phyloP scores from a whole-genome alignment of 1,284 basidiomycete genomes.

The Ustilago shanxiensis region DNA sequence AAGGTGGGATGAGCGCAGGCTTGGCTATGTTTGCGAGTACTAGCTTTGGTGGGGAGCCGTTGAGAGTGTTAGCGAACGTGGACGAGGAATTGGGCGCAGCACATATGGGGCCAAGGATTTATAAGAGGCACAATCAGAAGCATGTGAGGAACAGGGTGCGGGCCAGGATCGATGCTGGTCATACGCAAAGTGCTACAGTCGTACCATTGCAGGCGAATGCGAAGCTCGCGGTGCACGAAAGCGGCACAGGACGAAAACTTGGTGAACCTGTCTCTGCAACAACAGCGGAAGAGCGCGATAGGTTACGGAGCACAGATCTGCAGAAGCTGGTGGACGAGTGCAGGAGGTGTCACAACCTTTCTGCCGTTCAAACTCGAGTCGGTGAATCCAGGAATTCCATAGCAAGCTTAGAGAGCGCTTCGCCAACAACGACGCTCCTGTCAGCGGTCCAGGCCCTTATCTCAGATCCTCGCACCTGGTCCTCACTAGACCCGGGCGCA shows the following conservation, averaged over 20 bases:
- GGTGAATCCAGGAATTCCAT: too few species aligned
- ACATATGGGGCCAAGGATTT: conserved; percentile 52
- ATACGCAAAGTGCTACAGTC: neutral
- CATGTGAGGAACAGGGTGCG: conserved; percentile 29
- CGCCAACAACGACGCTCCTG: conserved; percentile 7
- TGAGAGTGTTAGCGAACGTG: conserved; percentile 40
- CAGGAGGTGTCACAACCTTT: conserved; percentile 18
- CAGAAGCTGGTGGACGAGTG: conserved; percentile 38
- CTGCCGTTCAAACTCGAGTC: conserved; percentile 11
- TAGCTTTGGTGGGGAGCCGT: conserved; percentile 42
- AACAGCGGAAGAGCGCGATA: conserved; percentile 9
- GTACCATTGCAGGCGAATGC: too few species aligned
- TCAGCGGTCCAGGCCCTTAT: conserved; percentile 15
- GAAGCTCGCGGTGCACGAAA: neutral
- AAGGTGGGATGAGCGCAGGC: conserved; percentile 32
- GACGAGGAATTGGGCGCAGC: conserved; percentile 48
- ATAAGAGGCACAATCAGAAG: conserved; percentile 46
- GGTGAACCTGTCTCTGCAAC: neutral
- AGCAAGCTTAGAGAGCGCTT: neutral
- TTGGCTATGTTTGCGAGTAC: conserved; percentile 41
- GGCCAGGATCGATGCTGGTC: conserved; percentile 35
- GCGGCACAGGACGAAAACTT: neutral
- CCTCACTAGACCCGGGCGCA: neutral
- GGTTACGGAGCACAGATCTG: conserved; percentile 14
- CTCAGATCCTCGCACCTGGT: conserved; percentile 24